Conservation (phyloP, 2,329 filamentous ascomycete genomes). For the Aspergillus sclerotialis region DNA sequence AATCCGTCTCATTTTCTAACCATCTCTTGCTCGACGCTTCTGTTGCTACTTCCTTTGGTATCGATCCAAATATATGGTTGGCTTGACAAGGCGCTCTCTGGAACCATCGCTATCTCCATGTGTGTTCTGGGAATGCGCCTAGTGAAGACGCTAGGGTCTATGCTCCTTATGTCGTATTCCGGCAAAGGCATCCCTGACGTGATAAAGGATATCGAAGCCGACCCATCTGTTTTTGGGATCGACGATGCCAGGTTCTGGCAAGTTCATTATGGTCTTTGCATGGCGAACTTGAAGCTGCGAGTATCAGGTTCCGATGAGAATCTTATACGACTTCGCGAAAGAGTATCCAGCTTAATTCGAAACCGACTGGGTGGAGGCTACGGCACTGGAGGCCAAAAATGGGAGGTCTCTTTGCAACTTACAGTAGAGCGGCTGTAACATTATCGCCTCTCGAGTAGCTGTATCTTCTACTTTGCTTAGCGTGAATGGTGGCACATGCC, state of each 20-base stretch:
- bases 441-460: neutral
- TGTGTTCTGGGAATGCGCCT: conserved; percentile 77
- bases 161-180: conserved; percentile 89
- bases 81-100: conserved; percentile 76
- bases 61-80: conserved; percentile 73
- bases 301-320: conserved; percentile 66
- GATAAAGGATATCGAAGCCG: conserved; percentile 76
- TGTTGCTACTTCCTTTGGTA: conserved; percentile 75
- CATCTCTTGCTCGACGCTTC: conserved; percentile 71
- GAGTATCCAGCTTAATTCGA: conserved; percentile 70
- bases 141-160: conserved; percentile 78
- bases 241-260: conserved; percentile 98
- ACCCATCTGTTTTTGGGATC: conserved; percentile 66
- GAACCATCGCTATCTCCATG: conserved; percentile 79
- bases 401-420: conserved; percentile 90
- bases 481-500: neutral
- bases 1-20: conserved; percentile 96
- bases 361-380: conserved; percentile 85
- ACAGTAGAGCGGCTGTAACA: conserved; percentile 41
- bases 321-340: conserved; percentile 65
- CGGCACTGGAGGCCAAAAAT: conserved; percentile 69
- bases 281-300: conserved; percentile 84
- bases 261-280: conserved; percentile 92
- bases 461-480: neutral
- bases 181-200: conserved; percentile 60